Base-by-base conservation (phyloP, 371 early-diverging fungal species). In the Capniomyces stellatus region DNA sequence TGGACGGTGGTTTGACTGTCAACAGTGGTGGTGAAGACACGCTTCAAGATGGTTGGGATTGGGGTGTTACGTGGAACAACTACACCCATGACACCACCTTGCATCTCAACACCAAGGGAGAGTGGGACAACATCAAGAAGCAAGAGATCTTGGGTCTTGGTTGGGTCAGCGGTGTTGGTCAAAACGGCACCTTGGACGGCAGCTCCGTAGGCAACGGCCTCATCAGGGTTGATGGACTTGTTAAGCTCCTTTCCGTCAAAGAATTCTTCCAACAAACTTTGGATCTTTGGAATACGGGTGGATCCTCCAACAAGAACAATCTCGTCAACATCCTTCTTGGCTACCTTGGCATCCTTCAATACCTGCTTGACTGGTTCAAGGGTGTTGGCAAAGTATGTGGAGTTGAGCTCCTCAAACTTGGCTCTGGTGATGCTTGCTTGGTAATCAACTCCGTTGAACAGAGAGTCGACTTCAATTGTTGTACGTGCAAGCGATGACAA, bases 211-310 rank as follows among this genome's bases (percentile, higher is more conserved):
- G 98, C 98, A 58, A 98, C 95, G 55, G 95, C 93, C 71, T 94
- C 95, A 72, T 97, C 98, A 64, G 98, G 98, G 83, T 96, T 92
- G 80, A 95, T 91, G 63, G 85, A 83, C 76, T 89, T 87, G 85
- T 86, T 88, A 61, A 90, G 87, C 71, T 93, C 87, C 80, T 92
- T 94, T 67, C 92, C 97, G 71, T 93, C 87, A 76, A 98, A 98
- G 75, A 82, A 90, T 66, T 97, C 96, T 53, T 85, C 80, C 60
- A 99, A 83, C 64, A 98, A 79, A 66, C 89, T 77, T 74, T 93
- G 95, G 71, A 99, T 87, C 87, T 94, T 98, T 77, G 99, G 99
- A 72, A 99, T 99, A 85, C 99, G 97, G 61, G 98, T 97, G 66
- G 97, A 96, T 64, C 99, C 98, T 73, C 99, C 99, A 63, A 98